A percentile compares a stretch with the other conserved stretches of the same genome.
phyloP scores from a whole-genome alignment of 768 basidiomycete species.

The Pulveroboletus ravenelii region DNA sequence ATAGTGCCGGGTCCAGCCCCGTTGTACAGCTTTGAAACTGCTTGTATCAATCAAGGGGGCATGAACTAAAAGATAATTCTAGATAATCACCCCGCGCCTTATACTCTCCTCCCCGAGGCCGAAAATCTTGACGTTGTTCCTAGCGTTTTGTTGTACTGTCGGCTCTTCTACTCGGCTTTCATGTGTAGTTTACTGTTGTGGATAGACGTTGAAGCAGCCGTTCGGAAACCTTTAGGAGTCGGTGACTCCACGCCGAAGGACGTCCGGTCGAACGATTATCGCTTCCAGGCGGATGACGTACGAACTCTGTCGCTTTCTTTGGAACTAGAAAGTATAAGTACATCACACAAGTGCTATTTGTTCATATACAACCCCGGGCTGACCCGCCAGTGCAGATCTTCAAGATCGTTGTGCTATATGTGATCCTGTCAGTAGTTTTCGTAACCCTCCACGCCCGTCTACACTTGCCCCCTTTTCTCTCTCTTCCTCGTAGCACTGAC shows the following conservation, averaged over 20 bases:
- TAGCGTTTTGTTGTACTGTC: too few relatives aligned
- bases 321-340: slow-evolving; percentile 83
- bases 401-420: slow-evolving; percentile 79
- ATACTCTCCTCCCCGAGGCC: slow-evolving; percentile 34
- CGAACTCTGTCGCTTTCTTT: slow-evolving; percentile 79
- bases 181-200: slow-evolving; percentile 60
- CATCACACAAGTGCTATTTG: slow-evolving; percentile 24
- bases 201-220: slow-evolving; percentile 49
- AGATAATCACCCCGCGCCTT: too few relatives aligned
- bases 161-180: slow-evolving; percentile 75
- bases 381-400: slow-evolving; percentile 46
- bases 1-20: too few relatives aligned
- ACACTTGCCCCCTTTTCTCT: slow-evolving; percentile 70
- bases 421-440: slow-evolving; percentile 67
- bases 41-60: too few relatives aligned
- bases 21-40: too few relatives aligned
- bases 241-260: slow-evolving; percentile 4
- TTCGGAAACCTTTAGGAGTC: slow-evolving; percentile 7
- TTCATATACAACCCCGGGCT: slow-evolving; percentile 1
- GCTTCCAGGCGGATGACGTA: slow-evolving; percentile 57
- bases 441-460: slow-evolving; percentile 65
- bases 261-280: slow-evolving; percentile 25
- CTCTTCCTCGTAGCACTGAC: slow-evolving; percentile 74
- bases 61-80: too few relatives aligned
- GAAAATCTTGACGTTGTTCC: slow-evolving; percentile 58